phyloP scores from a whole-genome alignment of 2,329 filamentous ascomycete species.

The Sclerotinia minor region DNA sequence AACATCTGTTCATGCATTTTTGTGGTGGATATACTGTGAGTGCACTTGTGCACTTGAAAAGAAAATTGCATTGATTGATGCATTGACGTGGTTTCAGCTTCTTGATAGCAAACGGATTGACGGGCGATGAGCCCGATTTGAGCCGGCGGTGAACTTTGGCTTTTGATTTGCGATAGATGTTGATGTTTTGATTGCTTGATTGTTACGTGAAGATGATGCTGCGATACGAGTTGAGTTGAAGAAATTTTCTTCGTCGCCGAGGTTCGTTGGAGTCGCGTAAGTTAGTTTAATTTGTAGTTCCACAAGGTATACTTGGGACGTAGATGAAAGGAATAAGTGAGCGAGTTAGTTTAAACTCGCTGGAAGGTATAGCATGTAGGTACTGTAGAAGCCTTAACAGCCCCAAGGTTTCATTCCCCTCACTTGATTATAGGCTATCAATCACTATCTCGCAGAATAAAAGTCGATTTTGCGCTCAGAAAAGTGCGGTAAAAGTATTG shows the following conservation, averaged over 20 bases:
- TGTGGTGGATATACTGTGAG: neutral
- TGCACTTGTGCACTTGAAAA: neutral
- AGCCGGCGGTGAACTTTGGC: neutral
- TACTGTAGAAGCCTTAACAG: neutral
- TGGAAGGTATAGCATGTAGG: neutral
- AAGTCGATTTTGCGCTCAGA: too few species aligned
- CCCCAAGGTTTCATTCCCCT: neutral
- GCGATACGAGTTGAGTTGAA: neutral
- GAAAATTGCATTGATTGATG: slow-evolving; percentile 9
- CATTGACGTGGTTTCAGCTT: slow-evolving; percentile 10
- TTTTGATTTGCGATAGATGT: neutral
- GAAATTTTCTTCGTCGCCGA: neutral
- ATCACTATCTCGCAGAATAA: neutral
- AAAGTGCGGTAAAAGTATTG: neutral
- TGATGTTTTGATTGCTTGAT: neutral
- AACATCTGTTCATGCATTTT: slow-evolving; percentile 1
- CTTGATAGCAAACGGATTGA: neutral
- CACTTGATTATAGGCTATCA: neutral
- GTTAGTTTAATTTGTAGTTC: neutral
- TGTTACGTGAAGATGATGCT: neutral
- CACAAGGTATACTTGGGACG: neutral
- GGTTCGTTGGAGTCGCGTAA: neutral
- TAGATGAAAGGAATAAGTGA: neutral
- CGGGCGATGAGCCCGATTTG: neutral
- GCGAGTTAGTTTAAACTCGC: neutral